Conservation (phyloP, 495 filamentous ascomycete genomes). For the Lasiosphaeria miniovina region DNA sequence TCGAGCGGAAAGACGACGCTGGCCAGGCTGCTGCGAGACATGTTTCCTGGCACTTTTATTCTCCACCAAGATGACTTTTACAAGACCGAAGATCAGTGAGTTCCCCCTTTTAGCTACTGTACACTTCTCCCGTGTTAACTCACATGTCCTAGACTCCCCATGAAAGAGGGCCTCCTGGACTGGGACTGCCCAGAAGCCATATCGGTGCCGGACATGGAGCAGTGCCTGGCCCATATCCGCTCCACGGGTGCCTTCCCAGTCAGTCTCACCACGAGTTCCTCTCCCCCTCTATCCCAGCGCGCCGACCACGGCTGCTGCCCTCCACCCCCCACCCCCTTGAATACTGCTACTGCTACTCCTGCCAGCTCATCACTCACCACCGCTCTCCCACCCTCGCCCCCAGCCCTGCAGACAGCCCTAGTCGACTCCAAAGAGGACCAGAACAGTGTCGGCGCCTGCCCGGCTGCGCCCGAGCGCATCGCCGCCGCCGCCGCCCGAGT, state of each 20-base stretch:
- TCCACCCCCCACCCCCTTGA: background rate
- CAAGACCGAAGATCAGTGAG: slow-evolving; percentile 65
- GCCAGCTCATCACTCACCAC: slow-evolving; percentile 11
- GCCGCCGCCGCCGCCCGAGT: slow-evolving; percentile 37
- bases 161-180: slow-evolving; percentile 61
- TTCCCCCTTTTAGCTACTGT: slow-evolving; percentile 6
- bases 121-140: background rate
- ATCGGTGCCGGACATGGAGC: slow-evolving; percentile 60
- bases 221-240: slow-evolving; percentile 61
- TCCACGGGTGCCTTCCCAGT: slow-evolving; percentile 62
- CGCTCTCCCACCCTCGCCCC: slow-evolving; percentile 1
- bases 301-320: slow-evolving; percentile 9
- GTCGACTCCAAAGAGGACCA: slow-evolving; percentile 69
- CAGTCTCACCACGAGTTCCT: slow-evolving; percentile 16
- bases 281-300: slow-evolving; percentile 9
- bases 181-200: slow-evolving; percentile 84
- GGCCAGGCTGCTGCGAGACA: slow-evolving; percentile 66
- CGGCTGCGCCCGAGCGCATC: slow-evolving; percentile 42
- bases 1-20: slow-evolving; percentile 80
- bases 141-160: slow-evolving; percentile 39
- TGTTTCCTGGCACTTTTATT: slow-evolving; percentile 72
- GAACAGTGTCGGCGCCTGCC: slow-evolving; percentile 56
- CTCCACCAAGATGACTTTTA: slow-evolving; percentile 96
- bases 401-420: slow-evolving; percentile 46
- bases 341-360: slow-evolving; percentile 24